Evolutionary conservation across 1,284 basidiomycete species (phyloP).

Genomic region (Caloboletus inedulis): DNA sequence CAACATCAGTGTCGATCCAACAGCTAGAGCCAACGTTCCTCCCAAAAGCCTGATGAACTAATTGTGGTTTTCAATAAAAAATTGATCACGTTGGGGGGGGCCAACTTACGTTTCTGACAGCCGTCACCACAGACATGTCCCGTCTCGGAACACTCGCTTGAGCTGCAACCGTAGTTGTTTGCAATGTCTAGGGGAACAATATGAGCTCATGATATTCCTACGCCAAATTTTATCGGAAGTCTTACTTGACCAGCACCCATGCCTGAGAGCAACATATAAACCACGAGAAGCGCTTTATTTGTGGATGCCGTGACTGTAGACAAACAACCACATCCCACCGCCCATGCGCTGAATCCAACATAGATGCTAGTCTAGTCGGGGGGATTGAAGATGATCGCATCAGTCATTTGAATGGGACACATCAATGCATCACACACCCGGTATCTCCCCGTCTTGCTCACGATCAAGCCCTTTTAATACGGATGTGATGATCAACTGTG

Average conservation of each 20-base stretch:
- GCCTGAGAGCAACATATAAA: slow-evolving; percentile 68
- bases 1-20: slow-evolving; percentile 57
- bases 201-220: slow-evolving; percentile 1
- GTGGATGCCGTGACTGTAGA: slow-evolving; percentile 56
- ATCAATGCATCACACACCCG: slow-evolving; percentile 36
- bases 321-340: slow-evolving; percentile 65
- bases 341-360: slow-evolving; percentile 67
- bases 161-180: slow-evolving; percentile 64
- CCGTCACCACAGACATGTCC: slow-evolving; percentile 72
- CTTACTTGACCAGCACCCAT: slow-evolving; percentile 63
- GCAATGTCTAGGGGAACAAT: slow-evolving; percentile 44
- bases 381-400: background rate
- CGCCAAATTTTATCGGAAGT: background rate
- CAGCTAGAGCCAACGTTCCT: slow-evolving; percentile 59
- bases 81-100: background rate
- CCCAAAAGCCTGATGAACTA: slow-evolving; percentile 66
- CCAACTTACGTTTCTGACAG: slow-evolving; percentile 55
- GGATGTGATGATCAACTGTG: slow-evolving; percentile 8
- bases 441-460: slow-evolving; percentile 66
- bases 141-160: slow-evolving; percentile 64
- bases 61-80: slow-evolving; percentile 1
- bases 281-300: slow-evolving; percentile 50
- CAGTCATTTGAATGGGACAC: background rate
- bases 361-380: slow-evolving; percentile 52
- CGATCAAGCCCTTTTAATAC: slow-evolving; percentile 50